A percentile compares a stretch with the other conserved stretches of the same genome.
Conservation (phyloP, 345 rosid genomes). For the Acer negundo region DNA sequence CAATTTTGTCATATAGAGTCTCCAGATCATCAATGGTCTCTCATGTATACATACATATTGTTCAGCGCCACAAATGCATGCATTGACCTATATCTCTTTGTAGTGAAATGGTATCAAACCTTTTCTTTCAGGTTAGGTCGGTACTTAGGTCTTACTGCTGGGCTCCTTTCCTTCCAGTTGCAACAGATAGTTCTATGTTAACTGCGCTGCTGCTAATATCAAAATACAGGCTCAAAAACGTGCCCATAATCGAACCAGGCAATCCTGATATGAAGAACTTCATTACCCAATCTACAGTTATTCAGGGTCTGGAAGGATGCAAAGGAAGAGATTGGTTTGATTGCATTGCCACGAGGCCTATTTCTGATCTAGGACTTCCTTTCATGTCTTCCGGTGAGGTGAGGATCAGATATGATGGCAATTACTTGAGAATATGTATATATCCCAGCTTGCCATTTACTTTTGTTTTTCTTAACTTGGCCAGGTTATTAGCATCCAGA, state of each 20-base stretch:
- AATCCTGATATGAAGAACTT: conserved; percentile 68
- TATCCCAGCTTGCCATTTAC: neutral
- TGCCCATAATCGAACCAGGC: conserved; percentile 73
- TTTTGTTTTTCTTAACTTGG: conserved; percentile 13
- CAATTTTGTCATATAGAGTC: neutral
- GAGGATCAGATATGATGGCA: neutral
- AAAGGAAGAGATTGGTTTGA: conserved; percentile 96
- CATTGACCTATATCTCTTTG: neutral
- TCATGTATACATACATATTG: neutral
- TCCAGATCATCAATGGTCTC: neutral
- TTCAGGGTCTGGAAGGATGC: conserved; percentile 80
- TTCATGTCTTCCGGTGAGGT: conserved; percentile 75
- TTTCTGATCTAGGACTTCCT: conserved; percentile 84
- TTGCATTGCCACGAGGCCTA: conserved; percentile 52
- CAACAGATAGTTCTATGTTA: conserved; percentile 77
- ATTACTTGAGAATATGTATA: neutral
- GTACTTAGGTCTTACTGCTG: conserved; percentile 70
- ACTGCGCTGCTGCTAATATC: conserved; percentile 75
- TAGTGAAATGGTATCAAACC: conserved; percentile 7
- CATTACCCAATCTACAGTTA: conserved; percentile 83
- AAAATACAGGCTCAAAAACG: conserved; percentile 74
- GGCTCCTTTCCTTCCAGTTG: conserved; percentile 84
- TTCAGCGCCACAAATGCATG: neutral
- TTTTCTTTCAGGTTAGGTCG: conserved; percentile 55
- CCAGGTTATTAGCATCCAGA: conserved; percentile 62